Evolutionary conservation across 164 flowering plant genomes (phyloP).

Genomic region (Piper longum): DNA sequence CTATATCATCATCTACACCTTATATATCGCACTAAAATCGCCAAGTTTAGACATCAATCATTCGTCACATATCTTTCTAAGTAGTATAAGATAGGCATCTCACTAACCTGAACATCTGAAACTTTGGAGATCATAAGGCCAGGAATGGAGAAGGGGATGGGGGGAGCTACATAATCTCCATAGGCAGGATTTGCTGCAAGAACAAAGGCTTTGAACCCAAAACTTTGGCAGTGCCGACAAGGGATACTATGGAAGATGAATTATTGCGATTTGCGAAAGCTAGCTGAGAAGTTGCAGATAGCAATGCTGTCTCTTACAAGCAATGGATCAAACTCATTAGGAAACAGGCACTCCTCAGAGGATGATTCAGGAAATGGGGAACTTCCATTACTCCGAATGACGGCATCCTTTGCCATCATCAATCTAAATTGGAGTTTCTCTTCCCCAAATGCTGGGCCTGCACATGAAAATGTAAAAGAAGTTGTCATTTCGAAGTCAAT

Average conservation of each 20-base stretch:
- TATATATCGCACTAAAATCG: neutral
- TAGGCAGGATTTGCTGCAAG: constrained; percentile 59
- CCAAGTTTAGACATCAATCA: neutral
- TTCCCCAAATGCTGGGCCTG: constrained; percentile 33
- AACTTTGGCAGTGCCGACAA: constrained; percentile 41
- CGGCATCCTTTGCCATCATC: constrained; percentile 75
- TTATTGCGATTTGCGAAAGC: constrained; percentile 54
- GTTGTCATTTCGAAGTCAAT: constrained; percentile 16
- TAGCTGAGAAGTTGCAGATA: constrained; percentile 66
- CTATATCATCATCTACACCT: neutral
- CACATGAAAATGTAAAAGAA: constrained; percentile 43
- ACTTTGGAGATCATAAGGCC: constrained; percentile 70
- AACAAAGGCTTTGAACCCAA: constrained; percentile 54
- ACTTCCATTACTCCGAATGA: constrained; percentile 26
- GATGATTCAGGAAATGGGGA: constrained; percentile 42
- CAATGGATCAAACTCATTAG: constrained; percentile 57
- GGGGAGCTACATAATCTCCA: constrained; percentile 67
- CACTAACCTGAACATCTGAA: constrained; percentile 41
- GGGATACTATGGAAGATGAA: constrained; percentile 43
- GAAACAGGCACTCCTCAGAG: constrained; percentile 74
- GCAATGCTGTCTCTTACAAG: constrained; percentile 53
- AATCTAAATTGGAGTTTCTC: constrained; percentile 36
- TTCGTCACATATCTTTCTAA: too few species aligned
- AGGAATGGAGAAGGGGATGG: constrained; percentile 58
- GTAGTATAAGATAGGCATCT: too few species aligned